Conservation (phyloP, 2,329 filamentous ascomycete genomes). For the Arthroderma uncinatum region DNA sequence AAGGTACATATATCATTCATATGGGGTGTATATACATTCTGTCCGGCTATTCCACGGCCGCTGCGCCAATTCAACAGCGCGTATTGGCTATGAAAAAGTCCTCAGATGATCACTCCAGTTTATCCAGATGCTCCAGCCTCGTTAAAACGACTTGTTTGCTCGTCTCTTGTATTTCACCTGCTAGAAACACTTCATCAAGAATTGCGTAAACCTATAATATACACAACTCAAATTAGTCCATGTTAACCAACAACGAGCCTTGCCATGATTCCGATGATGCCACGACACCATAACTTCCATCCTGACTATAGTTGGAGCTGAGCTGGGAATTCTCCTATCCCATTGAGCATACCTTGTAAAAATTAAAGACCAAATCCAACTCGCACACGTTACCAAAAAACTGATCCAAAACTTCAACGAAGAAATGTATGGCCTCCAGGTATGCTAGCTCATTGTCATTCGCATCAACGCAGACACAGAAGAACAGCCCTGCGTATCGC, state of each 20-base stretch:
- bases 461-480: conserved; percentile 97
- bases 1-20: not conserved
- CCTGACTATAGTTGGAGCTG: no score
- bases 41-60: no score
- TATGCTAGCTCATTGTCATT: conserved; percentile 98
- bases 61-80: not conserved
- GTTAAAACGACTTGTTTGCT: conserved; percentile 97
- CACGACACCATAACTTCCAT: no score
- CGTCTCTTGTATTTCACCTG: conserved; percentile 96
- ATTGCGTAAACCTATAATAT: conserved; percentile 74
- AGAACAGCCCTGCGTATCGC: conserved; percentile 94
- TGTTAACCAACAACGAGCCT: no score
- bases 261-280: no score
- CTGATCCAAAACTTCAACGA: conserved; percentile 94
- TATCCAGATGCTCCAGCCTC: conserved; percentile 86
- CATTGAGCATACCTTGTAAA: conserved; percentile 49
- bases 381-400: conserved; percentile 99
- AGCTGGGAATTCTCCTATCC: not conserved
- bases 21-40: not conserved
- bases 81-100: not conserved
- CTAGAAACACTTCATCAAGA: conserved; percentile 93
- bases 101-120: conserved; percentile 58
- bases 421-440: conserved; percentile 97
- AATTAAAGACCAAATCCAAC: conserved; percentile 72
- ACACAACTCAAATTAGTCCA: not conserved